These are phyloP conservation scores for Amanita inopinata DNA, from an alignment of 768 basidiomycete genomes.

Conservation along the genomic window DNA sequence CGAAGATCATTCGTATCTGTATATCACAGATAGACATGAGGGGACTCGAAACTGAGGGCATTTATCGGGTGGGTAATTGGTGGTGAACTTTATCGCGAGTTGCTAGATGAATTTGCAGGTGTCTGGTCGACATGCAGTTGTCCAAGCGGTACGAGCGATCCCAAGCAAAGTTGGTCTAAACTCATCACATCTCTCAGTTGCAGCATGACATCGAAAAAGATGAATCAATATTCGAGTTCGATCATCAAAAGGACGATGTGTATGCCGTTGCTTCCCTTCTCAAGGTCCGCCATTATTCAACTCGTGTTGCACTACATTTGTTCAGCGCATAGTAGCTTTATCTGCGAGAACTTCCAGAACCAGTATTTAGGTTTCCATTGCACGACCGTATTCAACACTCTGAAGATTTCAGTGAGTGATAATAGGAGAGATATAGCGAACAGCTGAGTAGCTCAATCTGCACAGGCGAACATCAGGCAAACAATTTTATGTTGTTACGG, in stretches of 20 bases:
- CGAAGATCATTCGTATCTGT: conserved; percentile 74
- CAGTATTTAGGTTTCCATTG: conserved; percentile 73
- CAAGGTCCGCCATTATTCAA: conserved; percentile 43
- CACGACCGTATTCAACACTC: conserved; percentile 77
- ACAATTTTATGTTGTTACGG: conserved; percentile 70
- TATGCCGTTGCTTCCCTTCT: conserved; percentile 77
- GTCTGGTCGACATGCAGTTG: conserved; percentile 75
- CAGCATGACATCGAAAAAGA: conserved; percentile 84
- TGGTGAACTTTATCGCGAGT: conserved; percentile 13
- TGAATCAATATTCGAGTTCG: conserved; percentile 67
- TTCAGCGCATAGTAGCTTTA: conserved; percentile 40
- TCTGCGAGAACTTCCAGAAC: conserved; percentile 82
- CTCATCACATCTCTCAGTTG: conserved; percentile 33
- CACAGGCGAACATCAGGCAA: conserved; percentile 63
- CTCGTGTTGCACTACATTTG: background rate
- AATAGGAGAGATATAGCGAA: background rate
- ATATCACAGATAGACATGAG: conserved; percentile 75
- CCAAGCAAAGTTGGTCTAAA: background rate
- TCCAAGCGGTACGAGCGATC: conserved; percentile 54
- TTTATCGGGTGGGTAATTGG: conserved; percentile 49
- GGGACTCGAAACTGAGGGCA: conserved; percentile 71
- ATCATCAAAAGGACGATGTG: conserved; percentile 60
- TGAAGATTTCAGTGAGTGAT: conserved; percentile 55
- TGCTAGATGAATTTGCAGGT: conserved; percentile 33
- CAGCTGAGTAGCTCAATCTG: background rate